phyloP scores from a whole-genome alignment of 2,329 filamentous ascomycete species.

The Stagonosporopsis cucurbitacearum region DNA sequence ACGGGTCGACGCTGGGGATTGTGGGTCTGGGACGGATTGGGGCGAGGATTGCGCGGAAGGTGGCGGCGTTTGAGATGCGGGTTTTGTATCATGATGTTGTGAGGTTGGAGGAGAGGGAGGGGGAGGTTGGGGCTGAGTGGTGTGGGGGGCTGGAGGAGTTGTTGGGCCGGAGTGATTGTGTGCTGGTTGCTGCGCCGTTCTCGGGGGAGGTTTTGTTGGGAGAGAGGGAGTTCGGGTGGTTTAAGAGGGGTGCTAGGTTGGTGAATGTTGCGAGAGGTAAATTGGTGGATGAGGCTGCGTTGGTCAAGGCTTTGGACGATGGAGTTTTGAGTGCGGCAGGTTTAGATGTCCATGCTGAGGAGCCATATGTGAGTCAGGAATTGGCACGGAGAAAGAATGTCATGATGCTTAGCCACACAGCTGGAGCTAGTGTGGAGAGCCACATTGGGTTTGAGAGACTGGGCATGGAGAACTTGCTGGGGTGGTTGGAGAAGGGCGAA shows the following conservation, averaged over 20 bases:
- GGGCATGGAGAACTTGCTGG: conserved; percentile 70
- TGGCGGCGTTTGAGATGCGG: conserved; percentile 69
- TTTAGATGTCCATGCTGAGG: conserved; percentile 68
- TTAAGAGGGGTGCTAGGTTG: conserved; percentile 64
- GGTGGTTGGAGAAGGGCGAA: conserved; percentile 60
- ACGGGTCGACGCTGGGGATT: conserved; percentile 66
- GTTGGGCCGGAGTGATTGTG: conserved; percentile 62
- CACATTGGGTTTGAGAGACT: conserved; percentile 71
- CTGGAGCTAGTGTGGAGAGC: conserved; percentile 70
- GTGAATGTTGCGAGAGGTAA: conserved; percentile 71
- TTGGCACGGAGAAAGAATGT: conserved; percentile 57
- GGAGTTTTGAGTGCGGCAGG: conserved; percentile 61
- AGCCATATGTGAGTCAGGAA: conserved; percentile 61
- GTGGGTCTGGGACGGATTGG: conserved; percentile 70
- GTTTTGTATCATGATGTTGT: conserved; percentile 69
- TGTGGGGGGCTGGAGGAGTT: conserved; percentile 61
- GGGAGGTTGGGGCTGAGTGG: conserved; percentile 60
- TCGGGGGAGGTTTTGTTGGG: conserved; percentile 59
- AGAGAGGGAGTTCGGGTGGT: conserved; percentile 54
- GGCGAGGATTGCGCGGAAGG: conserved; percentile 62
- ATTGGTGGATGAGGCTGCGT: conserved; percentile 69
- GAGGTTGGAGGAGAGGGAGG: conserved; percentile 56
- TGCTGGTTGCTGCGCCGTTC: conserved; percentile 67
- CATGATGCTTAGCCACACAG: conserved; percentile 71
- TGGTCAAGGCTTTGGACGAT: conserved; percentile 64